Evolutionary conservation across 2,329 filamentous ascomycete species (phyloP), one percentile per base, ranked within the genome.

Genomic region (Xenoacremonium recifei): DNA sequence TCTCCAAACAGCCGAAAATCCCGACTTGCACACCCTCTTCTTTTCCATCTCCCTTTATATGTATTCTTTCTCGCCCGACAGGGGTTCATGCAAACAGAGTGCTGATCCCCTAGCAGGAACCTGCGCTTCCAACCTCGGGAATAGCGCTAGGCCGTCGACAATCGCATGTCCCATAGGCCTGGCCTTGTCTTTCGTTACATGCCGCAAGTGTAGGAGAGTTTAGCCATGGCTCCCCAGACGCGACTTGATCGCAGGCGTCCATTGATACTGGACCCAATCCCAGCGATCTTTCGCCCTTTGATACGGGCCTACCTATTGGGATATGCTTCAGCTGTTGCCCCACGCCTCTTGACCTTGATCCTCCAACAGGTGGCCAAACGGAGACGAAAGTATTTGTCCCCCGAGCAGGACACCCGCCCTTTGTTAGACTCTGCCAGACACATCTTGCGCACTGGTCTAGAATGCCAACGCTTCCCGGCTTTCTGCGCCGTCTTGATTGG

Each of bases 401-500:
- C 57, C 21, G 54, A 62, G 16, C 50, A 43, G n/a, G 54, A 65
- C 12, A 50, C 58, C 21, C 44, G 53, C 15, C 54, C 60, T 12
- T 67, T 71, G 39, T 43, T 58, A 13, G 58, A 54, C 12, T 62
- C 64, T 33, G 57, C 57, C 5, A 47, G 55, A n/a, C 52, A 58
- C 23, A 73, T 80, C 42, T 57, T 83, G 23, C 64, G 63, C 30
- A 69, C 70, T 6, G 79, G 77, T 3, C 62, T 83, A 13, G 76
- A 79, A 33, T 64, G 67, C 41, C 73, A 75, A 45, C 70, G 79
- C 7, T 84, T 84, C 54, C 79, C 81, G 32, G 70, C 79, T 4
- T 84, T 84, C 57, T 84, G 80, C 58, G 80, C 79, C 6, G 67
- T 72, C 6, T 63, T 84, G 9, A 74, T 79, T 29, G 81, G 80